Evolutionary conservation across 805 yeast genomes (phyloP).

Genomic region (Jamesozyma piceae): DNA sequence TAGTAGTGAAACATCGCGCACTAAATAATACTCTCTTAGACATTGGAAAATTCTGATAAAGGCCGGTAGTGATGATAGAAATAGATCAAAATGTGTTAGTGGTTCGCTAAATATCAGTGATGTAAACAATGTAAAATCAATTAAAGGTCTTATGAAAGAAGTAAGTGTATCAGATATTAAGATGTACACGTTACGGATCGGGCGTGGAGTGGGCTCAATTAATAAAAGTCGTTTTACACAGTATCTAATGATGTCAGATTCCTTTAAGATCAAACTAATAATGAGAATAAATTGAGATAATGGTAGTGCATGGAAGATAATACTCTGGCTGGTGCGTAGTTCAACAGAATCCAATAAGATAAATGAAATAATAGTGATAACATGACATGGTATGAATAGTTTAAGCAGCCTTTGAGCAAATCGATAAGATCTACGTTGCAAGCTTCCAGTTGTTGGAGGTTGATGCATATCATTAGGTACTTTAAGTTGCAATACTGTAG

Average conservation of each 20-base stretch:
- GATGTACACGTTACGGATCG: slow-evolving; percentile 49
- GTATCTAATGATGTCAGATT: slow-evolving; percentile 36
- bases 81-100: slow-evolving; percentile 17
- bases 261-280: slow-evolving; percentile 15
- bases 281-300: slow-evolving; percentile 18
- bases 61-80: slow-evolving; percentile 46
- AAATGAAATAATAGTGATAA: slow-evolving; percentile 7
- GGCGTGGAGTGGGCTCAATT: slow-evolving; percentile 30
- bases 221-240: slow-evolving; percentile 26
- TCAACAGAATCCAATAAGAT: background rate
- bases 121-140: slow-evolving; percentile 55
- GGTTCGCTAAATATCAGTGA: slow-evolving; percentile 33
- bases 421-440: slow-evolving; percentile 28
- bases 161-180: slow-evolving; percentile 76
- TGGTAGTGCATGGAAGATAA: slow-evolving; percentile 6
- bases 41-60: slow-evolving; percentile 79
- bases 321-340: background rate
- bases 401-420: slow-evolving; percentile 16
- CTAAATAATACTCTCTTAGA: slow-evolving; percentile 47
- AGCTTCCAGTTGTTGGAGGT: slow-evolving; percentile 32
- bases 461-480: slow-evolving; percentile 16
- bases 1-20: slow-evolving; percentile 43
- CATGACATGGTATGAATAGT: slow-evolving; percentile 20
- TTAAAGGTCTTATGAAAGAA: slow-evolving; percentile 66
- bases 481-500: slow-evolving; percentile 16